These are phyloP conservation scores for Lavandula angustifolia DNA, from an alignment of 257 asterid genomes.

Conservation along the genomic window DNA sequence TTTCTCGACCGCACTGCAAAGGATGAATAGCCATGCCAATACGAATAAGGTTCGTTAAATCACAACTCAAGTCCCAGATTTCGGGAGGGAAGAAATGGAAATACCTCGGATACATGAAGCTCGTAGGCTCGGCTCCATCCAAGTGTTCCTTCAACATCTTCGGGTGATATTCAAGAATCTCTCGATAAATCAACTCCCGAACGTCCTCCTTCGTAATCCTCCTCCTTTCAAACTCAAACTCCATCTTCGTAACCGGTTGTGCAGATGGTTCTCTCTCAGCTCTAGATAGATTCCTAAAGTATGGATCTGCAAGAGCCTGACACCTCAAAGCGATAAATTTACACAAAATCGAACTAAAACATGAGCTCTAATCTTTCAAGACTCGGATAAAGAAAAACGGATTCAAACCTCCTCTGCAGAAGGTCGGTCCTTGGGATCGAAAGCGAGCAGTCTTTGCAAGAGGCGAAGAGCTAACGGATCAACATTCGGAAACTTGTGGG, in stretches of 20 bases:
- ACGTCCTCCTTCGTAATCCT: slow-evolving; percentile 93
- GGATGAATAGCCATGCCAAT: not conserved
- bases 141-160: slow-evolving; percentile 86
- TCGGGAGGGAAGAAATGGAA: not conserved
- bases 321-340: slow-evolving; percentile 37
- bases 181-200: slow-evolving; percentile 84
- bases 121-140: slow-evolving; percentile 90
- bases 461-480: slow-evolving; percentile 88
- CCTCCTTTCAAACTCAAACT: slow-evolving; percentile 95
- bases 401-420: slow-evolving; percentile 82
- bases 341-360: slow-evolving; percentile 25
- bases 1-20: slow-evolving; percentile 92
- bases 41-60: not conserved
- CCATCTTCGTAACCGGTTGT: slow-evolving; percentile 94
- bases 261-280: slow-evolving; percentile 98
- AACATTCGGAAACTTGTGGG: slow-evolving; percentile 84
- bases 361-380: not conserved
- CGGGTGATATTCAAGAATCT: slow-evolving; percentile 95
- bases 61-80: not conserved
- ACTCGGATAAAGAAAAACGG: not conserved
- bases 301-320: slow-evolving; percentile 99
- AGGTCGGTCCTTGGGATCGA: slow-evolving; percentile 95
- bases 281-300: slow-evolving; percentile 91
- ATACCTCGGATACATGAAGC: slow-evolving; percentile 98
- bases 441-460: slow-evolving; percentile 91